A percentile compares a stretch with the other conserved stretches of the same genome.
Evolutionary conservation across 495 filamentous ascomycete species (phyloP).

Genomic region (Daldinia bambusicola): DNA sequence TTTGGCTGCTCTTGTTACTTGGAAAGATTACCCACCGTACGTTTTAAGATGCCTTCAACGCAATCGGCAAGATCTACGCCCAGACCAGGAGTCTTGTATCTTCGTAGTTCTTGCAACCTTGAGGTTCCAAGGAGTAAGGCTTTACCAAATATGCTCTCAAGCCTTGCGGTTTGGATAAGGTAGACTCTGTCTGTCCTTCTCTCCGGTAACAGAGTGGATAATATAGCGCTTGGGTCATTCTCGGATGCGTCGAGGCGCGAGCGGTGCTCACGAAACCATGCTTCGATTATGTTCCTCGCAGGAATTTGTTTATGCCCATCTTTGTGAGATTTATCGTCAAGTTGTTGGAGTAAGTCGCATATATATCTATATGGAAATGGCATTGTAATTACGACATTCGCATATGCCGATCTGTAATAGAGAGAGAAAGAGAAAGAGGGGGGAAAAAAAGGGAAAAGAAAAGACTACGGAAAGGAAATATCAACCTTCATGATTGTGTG

Average conservation of each 20-base stretch:
- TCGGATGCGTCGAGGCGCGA: conserved; percentile 60
- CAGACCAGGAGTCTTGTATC: conserved; percentile 65
- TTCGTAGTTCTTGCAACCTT: conserved; percentile 67
- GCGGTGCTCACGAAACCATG: conserved; percentile 71
- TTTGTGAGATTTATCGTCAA: conserved; percentile 48
- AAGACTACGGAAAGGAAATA: not conserved
- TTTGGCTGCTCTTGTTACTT: not conserved
- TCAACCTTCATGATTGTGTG: not conserved
- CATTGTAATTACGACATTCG: conserved; percentile 24
- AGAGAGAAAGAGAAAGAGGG: not conserved
- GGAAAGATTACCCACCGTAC: conserved; percentile 62
- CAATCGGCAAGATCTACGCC: conserved; percentile 75
- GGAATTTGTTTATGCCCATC: conserved; percentile 47
- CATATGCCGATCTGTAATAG: not conserved
- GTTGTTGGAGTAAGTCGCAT: conserved; percentile 52
- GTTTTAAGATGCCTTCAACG: conserved; percentile 71
- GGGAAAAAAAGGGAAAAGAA: too few species aligned
- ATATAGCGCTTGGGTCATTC: conserved; percentile 67
- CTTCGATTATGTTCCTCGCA: conserved; percentile 54
- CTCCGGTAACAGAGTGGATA: conserved; percentile 79
- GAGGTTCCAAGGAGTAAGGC: conserved; percentile 69
- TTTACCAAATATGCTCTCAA: conserved; percentile 72
- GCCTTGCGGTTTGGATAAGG: conserved; percentile 65
- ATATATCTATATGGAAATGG: conserved; percentile 48
- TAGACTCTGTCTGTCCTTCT: conserved; percentile 81